Evolutionary conservation across 108 stramenopile genomes (phyloP), one percentile per base, ranked within the genome.

Genomic region (Cyclotella atomus): DNA sequence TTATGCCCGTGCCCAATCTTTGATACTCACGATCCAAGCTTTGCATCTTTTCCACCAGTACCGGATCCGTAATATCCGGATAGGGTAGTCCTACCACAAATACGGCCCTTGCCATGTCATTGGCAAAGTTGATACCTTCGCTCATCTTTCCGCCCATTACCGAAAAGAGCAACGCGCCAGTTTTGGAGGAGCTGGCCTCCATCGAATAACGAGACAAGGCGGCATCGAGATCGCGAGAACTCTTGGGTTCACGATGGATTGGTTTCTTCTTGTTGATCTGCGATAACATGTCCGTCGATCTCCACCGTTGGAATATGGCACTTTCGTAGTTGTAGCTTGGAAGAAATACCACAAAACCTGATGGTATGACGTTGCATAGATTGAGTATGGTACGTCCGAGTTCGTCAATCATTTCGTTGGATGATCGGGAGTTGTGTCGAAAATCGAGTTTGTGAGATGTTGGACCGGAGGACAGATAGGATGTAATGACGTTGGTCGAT

Each of bases 41-140:
- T 24, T 49, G 59, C 91, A 99, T 95, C 67, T 97, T 98, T 81
- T 98, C 98, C 65, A 87, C 81, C 59, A 99, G 62, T 35, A 97
- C 89, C 0, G 98, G 95, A 84, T 99, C 99, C 12, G 92, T 88
- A 24, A 91, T 82, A 75, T 99, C 98, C 15, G 99, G 91, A 83
- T 95, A 99, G n/a, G 99, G 99, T 28, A 99, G 72, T 6, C 99
- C 99, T 23, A 96, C 97, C 59, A 99, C 96, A 16, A 98, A 85
- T 3, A 99, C 98, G 27, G 86, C 78, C 15, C 99, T 83, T 17
- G 97, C 98, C 77, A 98, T 91, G n/a, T 97, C 97, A 75, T 99
- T 89, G 50, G 88, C 84, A 83, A 99, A 99, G 65, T 99, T 99
- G 84, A 99, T 98, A 7, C 99, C 99, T 79, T 99, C 99, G 55